Conservation (phyloP, 768 basidiomycete genomes). For the Cubamyces sp. region DNA sequence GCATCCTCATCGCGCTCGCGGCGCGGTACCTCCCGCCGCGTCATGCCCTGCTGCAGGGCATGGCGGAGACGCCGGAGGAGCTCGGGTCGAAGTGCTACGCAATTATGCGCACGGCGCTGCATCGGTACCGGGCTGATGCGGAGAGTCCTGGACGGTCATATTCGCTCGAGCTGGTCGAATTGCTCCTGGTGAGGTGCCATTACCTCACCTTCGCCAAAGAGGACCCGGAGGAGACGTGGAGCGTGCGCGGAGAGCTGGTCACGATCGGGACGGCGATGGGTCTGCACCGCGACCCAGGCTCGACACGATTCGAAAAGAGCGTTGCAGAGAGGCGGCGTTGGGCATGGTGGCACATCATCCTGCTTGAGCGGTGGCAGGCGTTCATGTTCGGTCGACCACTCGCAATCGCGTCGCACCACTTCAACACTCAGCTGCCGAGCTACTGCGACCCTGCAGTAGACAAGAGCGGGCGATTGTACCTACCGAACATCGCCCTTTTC, state of each 20-base stretch:
- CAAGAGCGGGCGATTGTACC: slow-evolving; percentile 64
- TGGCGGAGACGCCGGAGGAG: slow-evolving; percentile 58
- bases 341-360: slow-evolving; percentile 91
- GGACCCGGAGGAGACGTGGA: slow-evolving; percentile 83
- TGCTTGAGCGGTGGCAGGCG: slow-evolving; percentile 86
- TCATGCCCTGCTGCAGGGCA: slow-evolving; percentile 60
- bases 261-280: slow-evolving; percentile 83
- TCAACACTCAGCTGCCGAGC: slow-evolving; percentile 78
- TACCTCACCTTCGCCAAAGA: slow-evolving; percentile 75
- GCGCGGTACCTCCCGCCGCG: slow-evolving; percentile 70
- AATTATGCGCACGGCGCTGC: slow-evolving; percentile 65
- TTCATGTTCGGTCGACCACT: slow-evolving; percentile 86
- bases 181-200: slow-evolving; percentile 69
- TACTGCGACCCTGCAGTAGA: slow-evolving; percentile 67
- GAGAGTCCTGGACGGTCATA: slow-evolving; percentile 31
- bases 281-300: slow-evolving; percentile 82
- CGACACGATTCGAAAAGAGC: slow-evolving; percentile 71
- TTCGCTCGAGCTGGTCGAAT: slow-evolving; percentile 74
- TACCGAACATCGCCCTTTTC: slow-evolving; percentile 76
- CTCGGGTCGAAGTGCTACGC: slow-evolving; percentile 70
- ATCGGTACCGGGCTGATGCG: slow-evolving; percentile 59
- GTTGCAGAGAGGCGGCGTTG: slow-evolving; percentile 79
- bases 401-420: slow-evolving; percentile 78
- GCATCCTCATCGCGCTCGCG: slow-evolving; percentile 74
- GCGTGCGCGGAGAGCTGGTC: slow-evolving; percentile 70